phyloP scores from a whole-genome alignment of 495 filamentous ascomycete genomes.

The Parmelia sp. region DNA sequence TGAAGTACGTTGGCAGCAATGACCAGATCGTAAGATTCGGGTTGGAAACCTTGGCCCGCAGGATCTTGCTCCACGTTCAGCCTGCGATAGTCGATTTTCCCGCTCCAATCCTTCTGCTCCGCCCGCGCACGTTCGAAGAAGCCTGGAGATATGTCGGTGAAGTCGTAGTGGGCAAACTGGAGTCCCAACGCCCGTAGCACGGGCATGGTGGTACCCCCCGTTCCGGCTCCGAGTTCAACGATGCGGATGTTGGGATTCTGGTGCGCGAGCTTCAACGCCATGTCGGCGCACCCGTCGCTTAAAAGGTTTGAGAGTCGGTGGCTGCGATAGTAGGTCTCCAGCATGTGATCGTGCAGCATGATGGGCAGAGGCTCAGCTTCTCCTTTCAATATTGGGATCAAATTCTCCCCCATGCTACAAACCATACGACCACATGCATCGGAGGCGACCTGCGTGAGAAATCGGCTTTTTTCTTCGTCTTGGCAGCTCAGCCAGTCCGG shows the following conservation, averaged over 20 bases:
- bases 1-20: slow-evolving; percentile 27
- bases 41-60: slow-evolving; percentile 38
- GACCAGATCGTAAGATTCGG: slow-evolving; percentile 30
- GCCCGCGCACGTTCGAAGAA: slow-evolving; percentile 35
- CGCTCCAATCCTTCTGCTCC: slow-evolving; percentile 12
- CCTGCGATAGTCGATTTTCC: slow-evolving; percentile 9
- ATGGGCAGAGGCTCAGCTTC: background rate
- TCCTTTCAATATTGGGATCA: background rate
- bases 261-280: slow-evolving; percentile 7
- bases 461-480: background rate
- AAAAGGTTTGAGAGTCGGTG: background rate
- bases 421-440: background rate
- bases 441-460: background rate
- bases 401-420: background rate
- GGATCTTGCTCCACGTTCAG: slow-evolving; percentile 29
- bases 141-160: slow-evolving; percentile 38
- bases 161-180: slow-evolving; percentile 17
- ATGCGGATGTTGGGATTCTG: slow-evolving; percentile 32
- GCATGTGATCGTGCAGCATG: background rate
- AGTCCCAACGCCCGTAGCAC: slow-evolving; percentile 33
- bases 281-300: too few relatives aligned
- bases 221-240: slow-evolving; percentile 27
- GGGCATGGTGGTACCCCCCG: slow-evolving; percentile 31
- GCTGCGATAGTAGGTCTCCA: background rate
- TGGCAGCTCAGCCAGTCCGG: background rate